A percentile compares a stretch with the other conserved stretches of the same genome.
These are phyloP conservation scores for Calonectria ilicicola DNA, from an alignment of 2,329 filamentous ascomycete genomes.

Conservation along the genomic window DNA sequence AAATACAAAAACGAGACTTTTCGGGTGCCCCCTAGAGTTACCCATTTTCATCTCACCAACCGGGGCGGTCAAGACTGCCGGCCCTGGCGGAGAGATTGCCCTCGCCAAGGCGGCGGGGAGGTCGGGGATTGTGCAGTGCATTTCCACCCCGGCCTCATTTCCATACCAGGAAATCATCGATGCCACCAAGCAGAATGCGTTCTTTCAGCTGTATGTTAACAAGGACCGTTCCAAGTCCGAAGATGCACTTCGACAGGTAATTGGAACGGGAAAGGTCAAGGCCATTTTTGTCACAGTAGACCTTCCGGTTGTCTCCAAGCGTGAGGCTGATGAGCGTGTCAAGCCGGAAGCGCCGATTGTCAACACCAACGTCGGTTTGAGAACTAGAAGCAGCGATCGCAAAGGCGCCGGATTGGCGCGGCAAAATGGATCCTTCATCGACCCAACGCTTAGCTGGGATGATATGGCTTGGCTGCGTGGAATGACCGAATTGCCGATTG, in stretches of 20 bases:
- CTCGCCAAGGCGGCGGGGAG: conserved; percentile 36
- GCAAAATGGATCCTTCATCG: conserved; percentile 67
- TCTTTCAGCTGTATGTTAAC: conserved; percentile 74
- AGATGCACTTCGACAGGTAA: conserved; percentile 59
- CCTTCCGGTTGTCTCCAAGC: conserved; percentile 67
- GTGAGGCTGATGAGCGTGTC: conserved; percentile 60
- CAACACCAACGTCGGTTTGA: conserved; percentile 46
- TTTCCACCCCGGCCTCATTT: conserved; percentile 73
- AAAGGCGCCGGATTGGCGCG: conserved; percentile 67
- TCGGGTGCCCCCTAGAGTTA: conserved; percentile 34
- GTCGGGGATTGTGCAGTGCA: conserved; percentile 67
- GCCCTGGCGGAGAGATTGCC: conserved; percentile 35
- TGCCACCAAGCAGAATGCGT: conserved; percentile 39
- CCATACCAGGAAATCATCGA: conserved; percentile 64
- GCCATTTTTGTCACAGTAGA: conserved; percentile 71
- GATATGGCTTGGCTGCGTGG: conserved; percentile 73
- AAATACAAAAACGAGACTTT: conserved; percentile 25
- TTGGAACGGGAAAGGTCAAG: conserved; percentile 52
- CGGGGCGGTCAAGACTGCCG: conserved; percentile 28
- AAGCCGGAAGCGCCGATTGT: conserved; percentile 52
- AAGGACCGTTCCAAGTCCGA: conserved; percentile 65
- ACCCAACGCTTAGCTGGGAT: conserved; percentile 70
- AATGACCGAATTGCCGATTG: conserved; percentile 62
- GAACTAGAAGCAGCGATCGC: conserved; percentile 59
- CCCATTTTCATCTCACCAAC: conserved; percentile 40